Base-by-base conservation (phyloP, 192 early-diverging fungal species). In the Entomortierella parvispora region DNA sequence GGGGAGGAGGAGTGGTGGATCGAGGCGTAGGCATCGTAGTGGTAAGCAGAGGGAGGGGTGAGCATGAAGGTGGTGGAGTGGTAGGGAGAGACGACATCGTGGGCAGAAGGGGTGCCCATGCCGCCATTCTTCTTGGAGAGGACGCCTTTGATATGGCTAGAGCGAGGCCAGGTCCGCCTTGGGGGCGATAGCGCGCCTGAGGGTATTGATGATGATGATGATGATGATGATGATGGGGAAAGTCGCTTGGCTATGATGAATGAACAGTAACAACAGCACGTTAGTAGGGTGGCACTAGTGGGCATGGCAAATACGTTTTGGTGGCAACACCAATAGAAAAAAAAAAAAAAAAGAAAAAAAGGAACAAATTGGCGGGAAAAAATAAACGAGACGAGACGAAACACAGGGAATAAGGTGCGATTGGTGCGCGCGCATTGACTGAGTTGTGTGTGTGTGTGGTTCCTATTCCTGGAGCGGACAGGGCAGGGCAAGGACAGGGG, bases 11-110 rank as follows among this genome's bases (percentile, higher is more conserved):
- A 33, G 18, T 18, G 0, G 48, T 49, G 48, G 47, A 40, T 22
- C 22, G 60, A 4, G 31, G n/a, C 15, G 34, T 31, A 58, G 17
- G 55, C 48, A n/a, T 20, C 59, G 63, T 66, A 61, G 37, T 26
- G 14, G 47, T 76, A 76, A 14, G 72, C 58, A 14, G 72, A 76
- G 26, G 72, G 72, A 10, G 64, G 65, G 26, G 72, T 76, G 40
- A 76, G 72, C 65, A 76, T 76, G 53, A 68, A 77, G 37, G 74
- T 64, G 22, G 74, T 68, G 10, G 74, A 60, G 56, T 68, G 61
- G 49, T 77, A 77, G n/a, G 74, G 66, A 0, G 74, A 77, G 55
- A 77, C 56, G 28, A 64, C 74, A 46, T 77, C 74, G 47, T 63
- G 74, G 1, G 74, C 65, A 0, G 74, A 54, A 2, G 74, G 74